Evolutionary conservation across 1,139 yeast genomes (phyloP).

Genomic region (Yamadazyma kanchanaburiensis): DNA sequence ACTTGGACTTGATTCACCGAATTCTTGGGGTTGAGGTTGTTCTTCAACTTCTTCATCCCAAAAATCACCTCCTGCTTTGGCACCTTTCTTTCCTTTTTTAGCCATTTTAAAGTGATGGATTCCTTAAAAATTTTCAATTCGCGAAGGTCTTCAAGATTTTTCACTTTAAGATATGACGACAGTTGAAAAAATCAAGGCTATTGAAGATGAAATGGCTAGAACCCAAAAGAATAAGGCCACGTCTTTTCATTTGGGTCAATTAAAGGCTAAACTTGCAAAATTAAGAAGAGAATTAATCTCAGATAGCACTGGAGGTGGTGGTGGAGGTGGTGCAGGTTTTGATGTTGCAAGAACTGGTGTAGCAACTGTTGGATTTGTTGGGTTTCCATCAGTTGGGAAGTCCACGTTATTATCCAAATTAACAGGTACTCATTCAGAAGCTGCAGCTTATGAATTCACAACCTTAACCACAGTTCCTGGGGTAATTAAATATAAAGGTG

Average conservation of each 20-base stretch:
- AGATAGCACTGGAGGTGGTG: conserved; percentile 74
- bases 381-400: conserved; percentile 98
- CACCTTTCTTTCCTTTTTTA: conserved; percentile 52
- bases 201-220: conserved; percentile 93
- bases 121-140: conserved; percentile 5
- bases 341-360: conserved; percentile 98
- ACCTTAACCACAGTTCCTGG: conserved; percentile 98
- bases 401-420: conserved; percentile 80
- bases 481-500: conserved; percentile 92
- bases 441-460: conserved; percentile 96
- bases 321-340: conserved; percentile 88
- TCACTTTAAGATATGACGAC: conserved; percentile 62
- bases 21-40: conserved; percentile 7
- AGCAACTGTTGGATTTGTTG: conserved; percentile 95
- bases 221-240: conserved; percentile 97
- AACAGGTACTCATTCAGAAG: conserved; percentile 96
- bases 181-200: conserved; percentile 84
- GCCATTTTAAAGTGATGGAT: conserved; percentile 25
- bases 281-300: conserved; percentile 87
- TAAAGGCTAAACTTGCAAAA: conserved; percentile 94
- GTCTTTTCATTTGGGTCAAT: conserved; percentile 92
- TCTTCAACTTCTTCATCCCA: conserved; percentile 84
- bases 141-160: too few relatives aligned
- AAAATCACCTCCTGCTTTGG: conserved; percentile 58
- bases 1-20: conserved; percentile 1